These are phyloP conservation scores for Pseudogymnoascus sp. DNA, from an alignment of 2,329 filamentous ascomycete genomes.

Conservation along the genomic window DNA sequence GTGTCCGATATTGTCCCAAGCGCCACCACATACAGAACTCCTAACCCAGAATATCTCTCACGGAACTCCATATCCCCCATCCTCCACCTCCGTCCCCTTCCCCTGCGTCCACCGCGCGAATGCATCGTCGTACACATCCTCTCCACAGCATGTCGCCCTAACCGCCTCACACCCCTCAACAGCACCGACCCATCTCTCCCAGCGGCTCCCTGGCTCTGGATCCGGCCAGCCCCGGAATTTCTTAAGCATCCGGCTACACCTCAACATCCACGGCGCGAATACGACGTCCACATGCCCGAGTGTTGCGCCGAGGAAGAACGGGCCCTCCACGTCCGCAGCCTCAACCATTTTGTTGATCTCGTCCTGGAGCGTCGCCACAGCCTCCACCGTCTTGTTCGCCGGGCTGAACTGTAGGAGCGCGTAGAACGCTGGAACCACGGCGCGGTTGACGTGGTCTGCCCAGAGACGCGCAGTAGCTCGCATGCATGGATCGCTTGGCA, in stretches of 20 bases:
- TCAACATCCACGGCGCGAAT: slow-evolving; percentile 34
- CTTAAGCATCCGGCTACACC: slow-evolving; percentile 30
- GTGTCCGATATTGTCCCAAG: neutral
- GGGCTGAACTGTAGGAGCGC: neutral
- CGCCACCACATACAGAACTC: neutral
- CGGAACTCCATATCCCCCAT: slow-evolving; percentile 3
- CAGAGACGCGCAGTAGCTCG: slow-evolving; percentile 71
- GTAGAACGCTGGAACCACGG: slow-evolving; percentile 71
- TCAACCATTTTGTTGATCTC: slow-evolving; percentile 47
- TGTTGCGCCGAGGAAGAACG: slow-evolving; percentile 29
- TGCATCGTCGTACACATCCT: slow-evolving; percentile 3
- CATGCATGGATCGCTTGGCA: slow-evolving; percentile 58
- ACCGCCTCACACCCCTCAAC: slow-evolving; percentile 32
- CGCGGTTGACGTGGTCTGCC: slow-evolving; percentile 64
- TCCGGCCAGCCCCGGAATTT: slow-evolving; percentile 33
- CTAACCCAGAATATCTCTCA: neutral
- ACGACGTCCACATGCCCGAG: slow-evolving; percentile 33
- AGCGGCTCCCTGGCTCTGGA: slow-evolving; percentile 28
- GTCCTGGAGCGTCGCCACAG: slow-evolving; percentile 53
- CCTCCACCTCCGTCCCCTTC: neutral
- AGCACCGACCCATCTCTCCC: slow-evolving; percentile 32
- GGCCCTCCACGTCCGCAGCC: slow-evolving; percentile 27
- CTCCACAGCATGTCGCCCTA: slow-evolving; percentile 24
- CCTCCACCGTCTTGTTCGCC: slow-evolving; percentile 44
- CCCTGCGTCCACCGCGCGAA: slow-evolving; percentile 1